phyloP scores from a whole-genome alignment of 2,329 filamentous ascomycete genomes.

The Diaporthe vaccinii region DNA sequence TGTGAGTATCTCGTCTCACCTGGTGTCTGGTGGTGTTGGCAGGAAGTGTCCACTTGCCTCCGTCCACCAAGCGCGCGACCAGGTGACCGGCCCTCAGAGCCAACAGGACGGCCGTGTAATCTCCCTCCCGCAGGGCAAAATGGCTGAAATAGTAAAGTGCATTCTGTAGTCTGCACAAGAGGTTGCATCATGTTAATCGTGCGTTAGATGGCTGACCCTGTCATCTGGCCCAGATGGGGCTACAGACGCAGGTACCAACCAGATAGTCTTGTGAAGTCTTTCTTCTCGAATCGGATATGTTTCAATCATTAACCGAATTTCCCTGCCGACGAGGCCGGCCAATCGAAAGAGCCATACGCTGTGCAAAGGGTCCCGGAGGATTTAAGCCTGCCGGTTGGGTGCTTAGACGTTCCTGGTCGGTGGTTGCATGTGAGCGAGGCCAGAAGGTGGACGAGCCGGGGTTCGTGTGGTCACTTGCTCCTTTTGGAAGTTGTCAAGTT shows the following conservation, averaged over 20 bases:
- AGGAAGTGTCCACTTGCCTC: slow-evolving; percentile 15
- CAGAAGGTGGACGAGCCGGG: slow-evolving; percentile 5
- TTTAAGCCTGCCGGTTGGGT: slow-evolving; percentile 18
- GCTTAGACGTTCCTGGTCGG: background rate
- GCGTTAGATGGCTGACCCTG: slow-evolving; percentile 22
- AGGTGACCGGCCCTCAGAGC: slow-evolving; percentile 23
- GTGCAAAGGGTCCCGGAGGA: background rate
- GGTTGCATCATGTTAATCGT: slow-evolving; percentile 24
- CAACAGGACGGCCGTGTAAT: slow-evolving; percentile 22
- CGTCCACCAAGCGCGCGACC: slow-evolving; percentile 12
- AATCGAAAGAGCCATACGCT: background rate
- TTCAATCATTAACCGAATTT: slow-evolving; percentile 6
- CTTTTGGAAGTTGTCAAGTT: slow-evolving; percentile 31
- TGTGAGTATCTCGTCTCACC: background rate
- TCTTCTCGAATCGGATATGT: slow-evolving; percentile 2
- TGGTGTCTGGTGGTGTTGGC: slow-evolving; percentile 9
- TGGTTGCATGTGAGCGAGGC: slow-evolving; percentile 23
- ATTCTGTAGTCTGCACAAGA: background rate
- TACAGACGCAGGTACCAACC: slow-evolving; percentile 17
- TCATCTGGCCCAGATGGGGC: slow-evolving; percentile 23
- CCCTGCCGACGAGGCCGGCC: background rate
- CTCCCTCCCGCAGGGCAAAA: background rate
- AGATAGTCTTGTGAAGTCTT: slow-evolving; percentile 25
- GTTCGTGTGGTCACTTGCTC: slow-evolving; percentile 32
- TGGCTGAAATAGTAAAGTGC: slow-evolving; percentile 28